A percentile compares a stretch with the other conserved stretches of the same genome.
Evolutionary conservation across 73 alveolate species (phyloP).

Genomic region (Stentor roeselii): DNA sequence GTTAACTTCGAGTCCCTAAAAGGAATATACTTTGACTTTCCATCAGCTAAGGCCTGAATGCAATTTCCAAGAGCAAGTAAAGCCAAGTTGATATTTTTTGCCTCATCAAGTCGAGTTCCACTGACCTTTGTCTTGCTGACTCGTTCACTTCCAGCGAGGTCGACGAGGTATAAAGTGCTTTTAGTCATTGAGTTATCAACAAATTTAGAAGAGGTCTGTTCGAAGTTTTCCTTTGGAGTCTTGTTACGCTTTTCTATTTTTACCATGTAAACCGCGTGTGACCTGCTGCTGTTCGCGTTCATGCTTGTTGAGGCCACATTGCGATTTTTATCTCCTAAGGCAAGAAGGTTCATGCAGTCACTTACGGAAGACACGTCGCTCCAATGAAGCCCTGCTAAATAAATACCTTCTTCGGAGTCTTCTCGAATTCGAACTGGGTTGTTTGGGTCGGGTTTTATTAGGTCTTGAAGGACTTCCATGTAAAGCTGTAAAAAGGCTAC

Average conservation of each 20-base stretch:
- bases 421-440: constrained; percentile 86
- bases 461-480: constrained; percentile 87
- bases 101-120: constrained; percentile 89
- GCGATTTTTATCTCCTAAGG: constrained; percentile 87
- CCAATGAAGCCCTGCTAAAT: constrained; percentile 82
- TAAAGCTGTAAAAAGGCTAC: constrained; percentile 89
- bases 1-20: constrained; percentile 88
- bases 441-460: constrained; percentile 83
- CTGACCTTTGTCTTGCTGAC: constrained; percentile 75
- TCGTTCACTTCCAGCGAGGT: constrained; percentile 98
- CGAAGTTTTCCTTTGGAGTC: constrained; percentile 30
- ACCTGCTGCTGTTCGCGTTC: constrained; percentile 78
- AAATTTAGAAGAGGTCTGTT: constrained; percentile 32
- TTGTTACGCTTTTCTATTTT: constrained; percentile 68
- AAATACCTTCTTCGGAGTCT: constrained; percentile 90
- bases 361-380: constrained; percentile 68
- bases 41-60: constrained; percentile 72
- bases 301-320: constrained; percentile 75
- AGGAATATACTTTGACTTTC: constrained; percentile 58
- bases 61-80: constrained; percentile 85
- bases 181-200: constrained; percentile 54
- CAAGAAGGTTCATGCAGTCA: constrained; percentile 70
- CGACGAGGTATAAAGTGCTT: constrained; percentile 80
- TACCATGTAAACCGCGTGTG: constrained; percentile 88
- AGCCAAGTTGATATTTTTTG: constrained; percentile 70